A percentile compares a stretch with the other conserved stretches of the same genome.
Conservation (phyloP, 1,284 basidiomycete genomes). For the Porogramme epimiltina region DNA sequence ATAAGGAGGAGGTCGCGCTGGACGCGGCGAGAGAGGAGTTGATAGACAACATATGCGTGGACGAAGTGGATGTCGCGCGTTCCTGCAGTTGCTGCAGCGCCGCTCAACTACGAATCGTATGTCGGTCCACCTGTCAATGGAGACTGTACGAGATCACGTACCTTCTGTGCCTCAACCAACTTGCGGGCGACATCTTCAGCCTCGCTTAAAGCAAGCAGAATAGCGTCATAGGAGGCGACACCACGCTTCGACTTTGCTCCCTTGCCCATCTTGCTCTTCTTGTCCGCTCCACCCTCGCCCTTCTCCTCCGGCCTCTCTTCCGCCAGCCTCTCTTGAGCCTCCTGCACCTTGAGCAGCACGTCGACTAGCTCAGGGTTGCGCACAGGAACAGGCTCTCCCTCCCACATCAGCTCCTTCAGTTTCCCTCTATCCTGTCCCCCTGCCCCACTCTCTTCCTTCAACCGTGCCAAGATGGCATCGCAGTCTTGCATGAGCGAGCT, state of each 20-base stretch:
- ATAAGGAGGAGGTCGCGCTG: conserved; percentile 87
- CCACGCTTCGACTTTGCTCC: conserved; percentile 63
- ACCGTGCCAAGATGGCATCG: conserved; percentile 54
- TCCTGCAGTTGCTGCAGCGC: conserved; percentile 43
- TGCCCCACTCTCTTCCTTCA: conserved; percentile 47
- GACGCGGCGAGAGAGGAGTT: conserved; percentile 83
- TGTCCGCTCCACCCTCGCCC: conserved; percentile 14
- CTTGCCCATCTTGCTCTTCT: conserved; percentile 40
- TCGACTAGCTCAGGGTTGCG: conserved; percentile 92
- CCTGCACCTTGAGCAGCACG: conserved; percentile 82
- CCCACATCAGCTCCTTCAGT: conserved; percentile 66
- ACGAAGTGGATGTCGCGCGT: conserved; percentile 79
- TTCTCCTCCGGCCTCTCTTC: conserved; percentile 31
- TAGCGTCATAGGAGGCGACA: conserved; percentile 82
- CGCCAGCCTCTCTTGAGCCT: conserved; percentile 63
- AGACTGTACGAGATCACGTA: conserved; percentile 29
- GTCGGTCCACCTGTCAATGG: too few relatives aligned
- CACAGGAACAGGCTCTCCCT: conserved; percentile 82
- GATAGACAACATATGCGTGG: conserved; percentile 85
- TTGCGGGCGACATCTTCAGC: conserved; percentile 83
- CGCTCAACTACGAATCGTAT: conserved; percentile 39
- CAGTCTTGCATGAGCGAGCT: conserved; percentile 67
- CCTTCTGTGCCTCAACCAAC: conserved; percentile 80
- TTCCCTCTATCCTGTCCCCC: conserved; percentile 31
- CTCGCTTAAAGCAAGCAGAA: conserved; percentile 82